Percentiles rank a stretch among this genome's conserved stretches.
Conservation (phyloP, 306 rosid species). For the Cucurbita moschata region DNA sequence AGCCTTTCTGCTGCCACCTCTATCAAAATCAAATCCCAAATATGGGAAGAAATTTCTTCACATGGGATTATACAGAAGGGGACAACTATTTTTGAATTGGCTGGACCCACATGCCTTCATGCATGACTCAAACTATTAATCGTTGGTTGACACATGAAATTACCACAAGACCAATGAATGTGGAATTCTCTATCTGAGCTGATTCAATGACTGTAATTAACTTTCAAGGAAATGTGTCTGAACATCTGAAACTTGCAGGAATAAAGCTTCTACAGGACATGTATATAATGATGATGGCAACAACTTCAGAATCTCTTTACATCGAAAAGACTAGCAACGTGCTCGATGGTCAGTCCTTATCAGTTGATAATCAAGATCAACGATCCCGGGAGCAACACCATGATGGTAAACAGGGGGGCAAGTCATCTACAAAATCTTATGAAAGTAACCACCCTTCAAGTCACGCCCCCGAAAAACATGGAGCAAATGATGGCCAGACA, state of each 20-base stretch:
- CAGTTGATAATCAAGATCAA: slow-evolving; percentile 19
- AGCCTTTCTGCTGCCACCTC: neutral
- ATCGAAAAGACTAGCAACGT: slow-evolving; percentile 5
- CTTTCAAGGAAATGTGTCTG: neutral
- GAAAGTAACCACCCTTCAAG: slow-evolving; percentile 15
- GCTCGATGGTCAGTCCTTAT: slow-evolving; percentile 14
- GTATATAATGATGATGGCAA: slow-evolving; percentile 18
- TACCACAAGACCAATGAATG: neutral
- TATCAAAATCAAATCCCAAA: neutral
- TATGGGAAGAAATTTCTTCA: neutral
- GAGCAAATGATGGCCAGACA: slow-evolving; percentile 23
- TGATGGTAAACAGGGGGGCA: slow-evolving; percentile 9
- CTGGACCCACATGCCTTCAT: neutral
- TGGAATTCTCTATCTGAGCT: neutral
- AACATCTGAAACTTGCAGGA: slow-evolving; percentile 34
- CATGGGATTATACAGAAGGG: neutral
- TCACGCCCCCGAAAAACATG: slow-evolving; percentile 20
- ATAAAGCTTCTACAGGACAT: slow-evolving; percentile 41
- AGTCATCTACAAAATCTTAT: slow-evolving; percentile 11
- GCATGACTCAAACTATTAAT: neutral
- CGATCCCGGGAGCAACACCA: slow-evolving; percentile 12
- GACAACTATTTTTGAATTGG: neutral
- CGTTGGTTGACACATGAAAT: neutral
- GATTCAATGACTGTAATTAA: neutral
- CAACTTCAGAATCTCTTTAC: slow-evolving; percentile 20